A percentile compares a stretch with the other conserved stretches of the same genome.
Evolutionary conservation across 108 stramenopile genomes (phyloP).

Genomic region (Stephanodiscus triporus): DNA sequence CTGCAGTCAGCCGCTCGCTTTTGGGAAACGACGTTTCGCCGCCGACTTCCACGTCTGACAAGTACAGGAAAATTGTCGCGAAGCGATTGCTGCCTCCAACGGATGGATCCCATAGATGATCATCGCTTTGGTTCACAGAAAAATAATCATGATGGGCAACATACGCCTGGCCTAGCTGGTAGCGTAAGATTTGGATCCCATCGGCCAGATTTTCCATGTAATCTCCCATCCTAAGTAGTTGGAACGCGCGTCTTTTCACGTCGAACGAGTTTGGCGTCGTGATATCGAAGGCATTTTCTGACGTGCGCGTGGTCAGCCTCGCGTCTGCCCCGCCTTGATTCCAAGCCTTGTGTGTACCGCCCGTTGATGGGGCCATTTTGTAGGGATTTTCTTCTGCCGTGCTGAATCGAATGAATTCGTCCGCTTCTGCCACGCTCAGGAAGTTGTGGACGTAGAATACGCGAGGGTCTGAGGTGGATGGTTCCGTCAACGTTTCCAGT

Average conservation of each 20-base stretch:
- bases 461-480: conserved; percentile 36
- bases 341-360: conserved; percentile 52
- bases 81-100: conserved; percentile 73
- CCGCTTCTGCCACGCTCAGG: conserved; percentile 43
- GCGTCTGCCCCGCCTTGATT: conserved; percentile 44
- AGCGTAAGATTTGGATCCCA: conserved; percentile 71
- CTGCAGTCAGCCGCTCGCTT: conserved; percentile 34
- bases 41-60: conserved; percentile 69
- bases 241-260: conserved; percentile 52
- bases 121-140: conserved; percentile 25
- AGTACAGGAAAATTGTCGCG: conserved; percentile 74
- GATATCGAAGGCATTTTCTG: conserved; percentile 56
- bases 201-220: conserved; percentile 63
- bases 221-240: conserved; percentile 50
- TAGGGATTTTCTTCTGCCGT: conserved; percentile 46
- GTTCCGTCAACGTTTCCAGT: conserved; percentile 48
- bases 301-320: conserved; percentile 49
- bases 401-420: conserved; percentile 39
- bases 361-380: conserved; percentile 52
- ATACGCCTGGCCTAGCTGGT: conserved; percentile 67
- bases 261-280: conserved; percentile 22
- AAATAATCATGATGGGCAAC: conserved; percentile 73
- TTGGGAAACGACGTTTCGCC: conserved; percentile 76
- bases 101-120: conserved; percentile 52
- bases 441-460: conserved; percentile 61